These are phyloP conservation scores for Plasmodium falciparum DNA, from an alignment of 169 alveolate genomes.

Conservation along the genomic window DNA sequence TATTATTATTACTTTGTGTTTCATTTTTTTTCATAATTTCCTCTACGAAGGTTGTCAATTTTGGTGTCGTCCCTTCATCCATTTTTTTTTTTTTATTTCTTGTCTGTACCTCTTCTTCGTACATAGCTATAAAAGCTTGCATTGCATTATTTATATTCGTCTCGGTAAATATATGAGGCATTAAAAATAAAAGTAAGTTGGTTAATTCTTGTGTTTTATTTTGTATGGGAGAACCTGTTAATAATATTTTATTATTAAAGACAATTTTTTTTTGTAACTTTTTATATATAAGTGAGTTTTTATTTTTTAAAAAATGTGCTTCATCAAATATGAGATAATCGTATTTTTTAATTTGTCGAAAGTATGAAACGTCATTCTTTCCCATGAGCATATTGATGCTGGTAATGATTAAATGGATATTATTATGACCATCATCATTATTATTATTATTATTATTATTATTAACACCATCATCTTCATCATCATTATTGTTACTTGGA, in stretches of 20 bases:
- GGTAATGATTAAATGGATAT: conserved; percentile 44
- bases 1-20: too few species aligned
- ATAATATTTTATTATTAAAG: conserved; percentile 89
- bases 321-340: conserved; percentile 94
- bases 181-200: conserved; percentile 90
- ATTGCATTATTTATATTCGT: conserved; percentile 85
- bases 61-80: neutral
- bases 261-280: conserved; percentile 86
- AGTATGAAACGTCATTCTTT: conserved; percentile 56
- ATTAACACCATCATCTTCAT: conserved; percentile 30
- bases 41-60: neutral
- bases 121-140: conserved; percentile 78
- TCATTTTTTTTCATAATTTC: neutral
- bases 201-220: conserved; percentile 91
- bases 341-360: conserved; percentile 76
- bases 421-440: conserved; percentile 77
- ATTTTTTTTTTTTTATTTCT: conserved; percentile 19
- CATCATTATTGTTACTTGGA: conserved; percentile 28
- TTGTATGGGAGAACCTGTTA: conserved; percentile 94
- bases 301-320: conserved; percentile 94
- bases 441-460: conserved; percentile 79
- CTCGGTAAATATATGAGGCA: conserved; percentile 91
- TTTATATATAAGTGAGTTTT: conserved; percentile 89
- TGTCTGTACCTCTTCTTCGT: conserved; percentile 32
- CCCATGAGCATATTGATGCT: conserved; percentile 67